These are phyloP conservation scores for Globisporangium orthogonon DNA, from an alignment of 352 stramenopile species.

Conservation along the genomic window DNA sequence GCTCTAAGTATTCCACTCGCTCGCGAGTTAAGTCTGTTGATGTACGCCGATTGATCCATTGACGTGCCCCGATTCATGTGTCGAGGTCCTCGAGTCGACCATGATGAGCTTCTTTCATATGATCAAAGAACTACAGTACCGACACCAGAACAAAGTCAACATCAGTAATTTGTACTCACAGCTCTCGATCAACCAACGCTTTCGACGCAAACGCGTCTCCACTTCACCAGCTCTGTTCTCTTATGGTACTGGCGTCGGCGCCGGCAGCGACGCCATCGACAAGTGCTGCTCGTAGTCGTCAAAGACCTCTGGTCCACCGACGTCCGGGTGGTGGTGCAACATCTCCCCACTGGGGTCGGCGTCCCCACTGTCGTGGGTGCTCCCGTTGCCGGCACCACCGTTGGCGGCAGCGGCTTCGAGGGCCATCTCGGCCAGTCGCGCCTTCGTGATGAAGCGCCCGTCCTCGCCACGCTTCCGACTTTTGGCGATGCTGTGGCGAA, in stretches of 20 bases:
- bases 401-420: slow-evolving; percentile 31
- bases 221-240: not conserved
- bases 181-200: not conserved
- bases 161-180: too few relatives aligned
- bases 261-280: slow-evolving; percentile 8
- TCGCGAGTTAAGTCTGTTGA: not conserved
- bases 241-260: slow-evolving; percentile 6
- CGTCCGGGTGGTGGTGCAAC: slow-evolving; percentile 12
- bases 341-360: slow-evolving; percentile 12
- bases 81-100: not conserved
- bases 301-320: slow-evolving; percentile 14
- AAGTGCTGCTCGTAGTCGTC: slow-evolving; percentile 12
- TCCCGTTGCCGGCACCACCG: not conserved
- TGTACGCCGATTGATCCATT: not conserved
- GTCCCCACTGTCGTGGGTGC: slow-evolving; percentile 1
- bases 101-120: too few relatives aligned
- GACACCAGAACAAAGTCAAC: not conserved
- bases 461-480: slow-evolving; percentile 78
- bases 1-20: slow-evolving; percentile 17
- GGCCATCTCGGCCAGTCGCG: slow-evolving; percentile 63
- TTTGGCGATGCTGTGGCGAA: slow-evolving; percentile 80
- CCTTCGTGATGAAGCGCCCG: slow-evolving; percentile 79
- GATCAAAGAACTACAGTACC: too few relatives aligned
- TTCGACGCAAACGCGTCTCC: not conserved
- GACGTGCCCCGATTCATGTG: too few relatives aligned